These are phyloP conservation scores for Zasmidium cellare DNA, from an alignment of 2,329 filamentous ascomycete species.

Conservation along the genomic window DNA sequence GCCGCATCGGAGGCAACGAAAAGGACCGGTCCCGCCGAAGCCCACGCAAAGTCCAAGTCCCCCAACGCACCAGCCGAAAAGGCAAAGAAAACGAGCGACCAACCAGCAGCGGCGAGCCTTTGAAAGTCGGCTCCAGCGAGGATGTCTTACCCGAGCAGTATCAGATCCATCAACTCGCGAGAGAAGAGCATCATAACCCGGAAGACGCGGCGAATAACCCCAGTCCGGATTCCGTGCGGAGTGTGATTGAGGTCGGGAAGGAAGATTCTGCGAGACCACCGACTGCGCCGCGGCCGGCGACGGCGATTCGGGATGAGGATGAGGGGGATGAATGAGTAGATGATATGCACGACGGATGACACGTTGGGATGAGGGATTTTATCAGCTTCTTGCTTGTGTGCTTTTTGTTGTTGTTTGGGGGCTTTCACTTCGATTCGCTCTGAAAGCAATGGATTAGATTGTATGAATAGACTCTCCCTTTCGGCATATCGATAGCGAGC, in stretches of 20 bases:
- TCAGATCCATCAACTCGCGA: no score
- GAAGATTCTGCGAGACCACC: slow-evolving; percentile 6
- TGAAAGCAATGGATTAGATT: background rate
- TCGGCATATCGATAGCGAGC: background rate
- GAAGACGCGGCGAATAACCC: background rate
- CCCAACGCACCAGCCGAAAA: slow-evolving; percentile 16
- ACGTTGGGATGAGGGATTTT: slow-evolving; percentile 1
- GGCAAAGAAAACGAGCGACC: slow-evolving; percentile 24
- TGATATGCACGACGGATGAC: slow-evolving; percentile 3
- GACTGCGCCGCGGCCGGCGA: slow-evolving; percentile 8
- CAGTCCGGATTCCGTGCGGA: slow-evolving; percentile 25
- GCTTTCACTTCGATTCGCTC: background rate
- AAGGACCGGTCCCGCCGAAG: slow-evolving; percentile 21
- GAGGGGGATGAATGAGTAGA: background rate
- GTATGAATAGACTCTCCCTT: background rate
- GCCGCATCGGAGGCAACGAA: slow-evolving; percentile 24
- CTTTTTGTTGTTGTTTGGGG: no score
- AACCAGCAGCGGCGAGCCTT: slow-evolving; percentile 7
- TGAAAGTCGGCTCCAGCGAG: slow-evolving; percentile 7
- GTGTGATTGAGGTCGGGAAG: slow-evolving; percentile 20
- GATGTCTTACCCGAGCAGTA: slow-evolving; percentile 2
- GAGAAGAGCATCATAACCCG: slow-evolving; percentile 6
- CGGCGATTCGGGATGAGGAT: slow-evolving; percentile 15
- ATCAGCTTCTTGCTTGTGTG: slow-evolving; percentile 1
- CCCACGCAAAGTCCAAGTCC: slow-evolving; percentile 25